These are phyloP conservation scores for Xylaria sp. DNA, from an alignment of 2,329 filamentous ascomycete genomes.

Conservation along the genomic window DNA sequence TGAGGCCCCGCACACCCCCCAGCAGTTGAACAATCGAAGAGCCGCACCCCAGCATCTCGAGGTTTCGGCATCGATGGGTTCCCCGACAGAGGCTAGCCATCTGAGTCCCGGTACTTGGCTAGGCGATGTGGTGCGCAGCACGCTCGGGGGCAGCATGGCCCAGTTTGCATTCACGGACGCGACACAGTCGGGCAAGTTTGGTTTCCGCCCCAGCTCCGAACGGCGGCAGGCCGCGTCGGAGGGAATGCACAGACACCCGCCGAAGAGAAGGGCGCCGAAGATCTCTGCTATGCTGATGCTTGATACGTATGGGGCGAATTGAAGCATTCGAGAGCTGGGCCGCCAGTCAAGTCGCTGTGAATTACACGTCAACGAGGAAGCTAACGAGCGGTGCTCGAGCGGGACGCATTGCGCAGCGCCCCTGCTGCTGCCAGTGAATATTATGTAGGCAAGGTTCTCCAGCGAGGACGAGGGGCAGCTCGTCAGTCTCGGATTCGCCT, in stretches of 20 bases:
- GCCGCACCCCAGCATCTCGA: background rate
- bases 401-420: slow-evolving; percentile 8
- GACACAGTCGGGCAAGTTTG: slow-evolving; percentile 11
- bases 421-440: slow-evolving; percentile 1
- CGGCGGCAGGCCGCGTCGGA: background rate
- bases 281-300: slow-evolving; percentile 17
- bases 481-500: background rate
- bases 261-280: slow-evolving; percentile 19
- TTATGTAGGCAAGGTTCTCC: slow-evolving; percentile 15
- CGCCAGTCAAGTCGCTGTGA: slow-evolving; percentile 5
- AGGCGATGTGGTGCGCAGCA: slow-evolving; percentile 10
- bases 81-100: slow-evolving; percentile 3
- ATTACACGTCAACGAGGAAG: background rate
- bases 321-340: slow-evolving; percentile 9
- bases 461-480: background rate
- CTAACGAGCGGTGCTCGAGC: slow-evolving; percentile 14
- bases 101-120: slow-evolving; percentile 5
- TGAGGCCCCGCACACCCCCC: slow-evolving; percentile 11
- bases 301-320: slow-evolving; percentile 15
- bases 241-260: slow-evolving; percentile 22
- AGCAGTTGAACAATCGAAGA: slow-evolving; percentile 10
- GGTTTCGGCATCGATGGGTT: background rate
- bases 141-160: slow-evolving; percentile 5
- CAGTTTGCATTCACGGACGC: slow-evolving; percentile 19
- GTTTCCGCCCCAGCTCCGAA: background rate